Percentiles rank a stretch among this genome's conserved stretches.
Evolutionary conservation across 1,284 basidiomycete species (phyloP).

Genomic region (Amylostereum areolatum): DNA sequence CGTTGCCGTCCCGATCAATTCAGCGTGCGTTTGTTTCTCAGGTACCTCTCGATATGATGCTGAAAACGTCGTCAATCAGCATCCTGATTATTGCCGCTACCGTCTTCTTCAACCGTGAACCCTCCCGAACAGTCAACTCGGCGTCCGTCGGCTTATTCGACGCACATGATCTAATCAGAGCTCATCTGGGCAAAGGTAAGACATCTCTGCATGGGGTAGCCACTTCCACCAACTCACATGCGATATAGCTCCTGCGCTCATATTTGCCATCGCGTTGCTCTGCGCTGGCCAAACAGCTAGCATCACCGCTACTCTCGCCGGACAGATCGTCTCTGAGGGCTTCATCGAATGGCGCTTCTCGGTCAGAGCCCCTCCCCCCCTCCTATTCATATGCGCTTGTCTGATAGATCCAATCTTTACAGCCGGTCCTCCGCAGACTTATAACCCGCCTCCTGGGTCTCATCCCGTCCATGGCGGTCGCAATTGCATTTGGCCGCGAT

Average conservation of each 20-base stretch:
- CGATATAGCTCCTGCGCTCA: slow-evolving; percentile 58
- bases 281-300: slow-evolving; percentile 90
- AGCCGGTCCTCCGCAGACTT: slow-evolving; percentile 79
- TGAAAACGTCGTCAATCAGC: slow-evolving; percentile 26
- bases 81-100: slow-evolving; percentile 65
- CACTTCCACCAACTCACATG: background rate
- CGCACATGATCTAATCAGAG: slow-evolving; percentile 69
- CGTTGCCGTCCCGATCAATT: slow-evolving; percentile 52
- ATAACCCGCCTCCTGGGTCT: slow-evolving; percentile 83
- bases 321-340: slow-evolving; percentile 91
- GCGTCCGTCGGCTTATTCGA: slow-evolving; percentile 75
- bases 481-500: slow-evolving; percentile 63
- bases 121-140: slow-evolving; percentile 19
- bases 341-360: slow-evolving; percentile 89
- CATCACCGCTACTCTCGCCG: slow-evolving; percentile 89
- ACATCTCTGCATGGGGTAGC: slow-evolving; percentile 6
- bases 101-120: slow-evolving; percentile 63
- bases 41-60: no score
- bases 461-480: slow-evolving; percentile 82
- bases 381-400: slow-evolving; percentile 1
- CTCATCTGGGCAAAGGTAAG: slow-evolving; percentile 63
- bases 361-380: slow-evolving; percentile 34
- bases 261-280: slow-evolving; percentile 85
- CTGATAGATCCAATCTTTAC: slow-evolving; percentile 1
- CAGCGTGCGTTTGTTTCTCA: slow-evolving; percentile 4